Evolutionary conservation across 228 moss, liverwort and hornwort species (phyloP).

Genomic region (Sphagnum fallax): DNA sequence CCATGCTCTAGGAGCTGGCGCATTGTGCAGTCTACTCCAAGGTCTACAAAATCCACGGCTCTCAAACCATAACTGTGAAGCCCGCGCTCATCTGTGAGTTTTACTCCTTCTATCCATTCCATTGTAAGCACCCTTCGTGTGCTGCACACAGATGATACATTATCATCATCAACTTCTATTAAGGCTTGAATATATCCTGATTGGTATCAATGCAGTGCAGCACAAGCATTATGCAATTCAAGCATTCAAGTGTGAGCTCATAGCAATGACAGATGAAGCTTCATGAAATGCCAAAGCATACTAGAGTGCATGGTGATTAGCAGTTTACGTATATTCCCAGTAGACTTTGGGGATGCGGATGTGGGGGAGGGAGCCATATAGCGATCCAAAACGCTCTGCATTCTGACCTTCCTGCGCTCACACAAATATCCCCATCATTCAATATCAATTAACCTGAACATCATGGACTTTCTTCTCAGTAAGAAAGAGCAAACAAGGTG

Average conservation of each 20-base stretch:
- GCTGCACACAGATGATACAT: constrained; percentile 11
- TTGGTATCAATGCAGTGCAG: not conserved
- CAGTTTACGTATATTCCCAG: constrained; percentile 53
- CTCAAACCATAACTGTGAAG: constrained; percentile 40
- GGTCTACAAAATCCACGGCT: constrained; percentile 61
- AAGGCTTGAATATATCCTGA: not conserved
- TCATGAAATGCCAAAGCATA: not conserved
- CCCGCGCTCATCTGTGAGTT: constrained; percentile 51
- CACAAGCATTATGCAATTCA: not conserved
- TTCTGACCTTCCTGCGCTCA: constrained; percentile 53
- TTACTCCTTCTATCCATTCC: constrained; percentile 69
- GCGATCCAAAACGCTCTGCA: constrained; percentile 48
- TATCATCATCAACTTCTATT: not conserved
- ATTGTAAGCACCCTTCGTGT: constrained; percentile 65
- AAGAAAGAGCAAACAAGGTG: too few relatives aligned
- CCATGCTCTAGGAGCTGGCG: constrained; percentile 63
- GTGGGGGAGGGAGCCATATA: constrained; percentile 52
- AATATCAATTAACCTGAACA: too few relatives aligned
- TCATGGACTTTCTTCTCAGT: too few relatives aligned
- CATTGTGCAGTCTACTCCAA: constrained; percentile 66
- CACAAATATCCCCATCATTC: not conserved
- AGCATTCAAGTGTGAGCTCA: not conserved
- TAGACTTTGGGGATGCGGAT: constrained; percentile 59
- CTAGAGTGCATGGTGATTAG: too few relatives aligned
- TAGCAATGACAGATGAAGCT: not conserved